Evolutionary conservation across 306 rosid genomes (phyloP).

Genomic region (Medicago ruthenica): DNA sequence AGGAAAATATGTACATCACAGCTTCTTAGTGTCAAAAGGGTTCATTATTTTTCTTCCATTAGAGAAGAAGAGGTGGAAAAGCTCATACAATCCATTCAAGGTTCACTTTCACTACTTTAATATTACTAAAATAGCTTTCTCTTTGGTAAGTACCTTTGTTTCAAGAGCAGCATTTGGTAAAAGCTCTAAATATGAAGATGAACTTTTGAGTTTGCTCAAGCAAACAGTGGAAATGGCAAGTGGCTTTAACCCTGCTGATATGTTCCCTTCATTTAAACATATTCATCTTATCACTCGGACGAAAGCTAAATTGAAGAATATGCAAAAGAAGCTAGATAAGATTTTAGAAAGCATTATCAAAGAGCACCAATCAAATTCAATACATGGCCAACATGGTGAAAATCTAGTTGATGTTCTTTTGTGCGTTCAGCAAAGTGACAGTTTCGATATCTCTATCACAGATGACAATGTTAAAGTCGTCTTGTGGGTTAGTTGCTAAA

Average conservation of each 20-base stretch:
- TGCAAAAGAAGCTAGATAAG: conserved; percentile 37
- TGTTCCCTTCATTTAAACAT: conserved; percentile 44
- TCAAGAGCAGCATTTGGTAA: conserved; percentile 45
- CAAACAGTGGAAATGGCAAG: neutral
- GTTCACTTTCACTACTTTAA: conserved; percentile 38
- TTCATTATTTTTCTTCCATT: conserved; percentile 50
- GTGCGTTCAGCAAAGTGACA: conserved; percentile 15
- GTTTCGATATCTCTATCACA: conserved; percentile 42
- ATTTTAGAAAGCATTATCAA: conserved; percentile 35
- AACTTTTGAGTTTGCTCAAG: conserved; percentile 2
- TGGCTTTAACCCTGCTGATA: conserved; percentile 48
- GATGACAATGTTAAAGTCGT: conserved; percentile 46
- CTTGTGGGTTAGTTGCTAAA: conserved; percentile 41
- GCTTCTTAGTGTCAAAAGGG: conserved; percentile 52
- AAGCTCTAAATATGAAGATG: conserved; percentile 30
- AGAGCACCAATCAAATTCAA: conserved; percentile 28
- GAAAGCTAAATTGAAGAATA: conserved; percentile 34
- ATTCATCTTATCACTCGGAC: conserved; percentile 37
- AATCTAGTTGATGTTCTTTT: conserved; percentile 43
- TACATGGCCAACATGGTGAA: conserved; percentile 9
- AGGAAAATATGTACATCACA: conserved; percentile 51
- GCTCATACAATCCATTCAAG: conserved; percentile 43
- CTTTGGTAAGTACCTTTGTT: conserved; percentile 5
- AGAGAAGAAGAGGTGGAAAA: conserved; percentile 55
- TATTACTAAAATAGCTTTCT: conserved; percentile 5